These are phyloP conservation scores for Claviceps spartinae DNA, from an alignment of 2,329 filamentous ascomycete genomes.

Conservation along the genomic window DNA sequence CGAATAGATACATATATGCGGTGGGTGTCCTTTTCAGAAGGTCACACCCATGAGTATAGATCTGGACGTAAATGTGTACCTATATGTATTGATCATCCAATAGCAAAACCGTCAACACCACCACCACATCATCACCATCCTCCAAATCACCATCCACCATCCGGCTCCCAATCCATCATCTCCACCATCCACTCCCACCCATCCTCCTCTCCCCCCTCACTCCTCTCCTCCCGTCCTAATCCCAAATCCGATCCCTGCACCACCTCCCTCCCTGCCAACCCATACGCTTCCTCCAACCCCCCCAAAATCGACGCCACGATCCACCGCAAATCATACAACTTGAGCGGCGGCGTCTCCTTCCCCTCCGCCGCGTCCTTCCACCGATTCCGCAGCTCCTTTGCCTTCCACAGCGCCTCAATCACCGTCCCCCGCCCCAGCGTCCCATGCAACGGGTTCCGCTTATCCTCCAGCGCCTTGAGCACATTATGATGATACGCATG, in stretches of 20 bases:
- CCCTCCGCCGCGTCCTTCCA: constrained; percentile 55
- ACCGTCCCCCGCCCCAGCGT: constrained; percentile 43
- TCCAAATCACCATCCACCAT: no score
- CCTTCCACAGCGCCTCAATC: constrained; percentile 43
- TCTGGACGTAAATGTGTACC: no score
- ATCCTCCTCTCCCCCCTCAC: constrained; percentile 14
- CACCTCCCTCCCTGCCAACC: constrained; percentile 34
- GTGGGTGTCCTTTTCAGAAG: no score
- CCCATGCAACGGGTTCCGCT: constrained; percentile 39
- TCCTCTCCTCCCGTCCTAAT: constrained; percentile 19
- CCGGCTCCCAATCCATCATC: constrained; percentile 24
- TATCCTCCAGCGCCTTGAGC: constrained; percentile 44
- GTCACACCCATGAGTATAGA: no score
- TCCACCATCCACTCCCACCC: constrained; percentile 29
- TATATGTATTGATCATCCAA: no score
- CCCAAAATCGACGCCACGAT: constrained; percentile 44
- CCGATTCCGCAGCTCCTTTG: constrained; percentile 57
- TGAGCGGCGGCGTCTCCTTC: constrained; percentile 27
- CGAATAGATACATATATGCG: no score
- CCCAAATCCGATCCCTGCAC: constrained; percentile 20
- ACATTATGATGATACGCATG: constrained; percentile 61
- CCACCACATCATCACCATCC: background rate
- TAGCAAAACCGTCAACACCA: background rate
- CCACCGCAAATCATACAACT: constrained; percentile 46
- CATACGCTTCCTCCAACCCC: constrained; percentile 45